A percentile compares a stretch with the other conserved stretches of the same genome.
phyloP scores from a whole-genome alignment of 192 early-diverging fungal species.

The Backusella circina region DNA sequence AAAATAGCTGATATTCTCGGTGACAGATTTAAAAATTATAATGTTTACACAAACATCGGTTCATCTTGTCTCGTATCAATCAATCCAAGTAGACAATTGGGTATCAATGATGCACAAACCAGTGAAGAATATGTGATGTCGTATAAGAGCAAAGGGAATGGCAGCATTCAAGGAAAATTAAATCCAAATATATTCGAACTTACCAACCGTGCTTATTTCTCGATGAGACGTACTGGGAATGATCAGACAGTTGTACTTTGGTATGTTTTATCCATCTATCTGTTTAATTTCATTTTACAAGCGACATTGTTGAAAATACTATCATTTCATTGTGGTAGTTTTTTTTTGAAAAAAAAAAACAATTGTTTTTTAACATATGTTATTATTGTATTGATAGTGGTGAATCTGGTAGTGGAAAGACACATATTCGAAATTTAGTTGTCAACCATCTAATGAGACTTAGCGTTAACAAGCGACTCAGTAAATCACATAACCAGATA shows the following conservation, averaged over 20 bases:
- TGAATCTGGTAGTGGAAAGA: conserved; percentile 82
- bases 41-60: conserved; percentile 49
- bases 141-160: conserved; percentile 42
- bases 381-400: conserved; percentile 50
- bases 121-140: conserved; percentile 49
- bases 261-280: conserved; percentile 38
- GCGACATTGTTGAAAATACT: too few relatives aligned
- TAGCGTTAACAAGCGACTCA: conserved; percentile 69
- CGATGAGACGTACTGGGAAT: conserved; percentile 63
- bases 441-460: conserved; percentile 72
- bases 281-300: too few relatives aligned
- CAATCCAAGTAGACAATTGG: conserved; percentile 46
- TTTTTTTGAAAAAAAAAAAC: neutral
- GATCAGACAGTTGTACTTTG: conserved; percentile 69
- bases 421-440: conserved; percentile 62
- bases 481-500: conserved; percentile 65
- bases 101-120: conserved; percentile 41
- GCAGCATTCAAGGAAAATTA: conserved; percentile 32
- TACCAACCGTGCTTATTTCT: conserved; percentile 64
- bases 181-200: conserved; percentile 67
- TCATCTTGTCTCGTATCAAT: conserved; percentile 43
- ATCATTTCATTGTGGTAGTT: too few relatives aligned
- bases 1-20: conserved; percentile 21
- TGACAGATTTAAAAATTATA: conserved; percentile 49
- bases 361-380: conserved; percentile 10